Base-by-base conservation (phyloP, 1,139 yeast species). In the Taphrina populina region DNA sequence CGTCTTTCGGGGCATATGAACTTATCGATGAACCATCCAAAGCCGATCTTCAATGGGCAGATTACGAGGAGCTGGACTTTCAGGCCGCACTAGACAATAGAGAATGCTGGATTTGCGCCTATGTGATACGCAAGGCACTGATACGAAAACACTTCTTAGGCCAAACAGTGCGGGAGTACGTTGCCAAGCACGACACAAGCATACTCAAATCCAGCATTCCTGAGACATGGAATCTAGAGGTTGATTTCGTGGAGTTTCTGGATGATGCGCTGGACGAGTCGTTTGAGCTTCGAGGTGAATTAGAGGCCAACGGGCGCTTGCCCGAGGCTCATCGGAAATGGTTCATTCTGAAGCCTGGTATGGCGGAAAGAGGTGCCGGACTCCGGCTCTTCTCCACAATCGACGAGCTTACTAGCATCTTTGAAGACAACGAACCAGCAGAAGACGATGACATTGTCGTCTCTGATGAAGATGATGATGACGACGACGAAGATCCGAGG, bases 321-420 rank as follows among this genome's bases (percentile, higher is more conserved):
- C n/a, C n/a, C n/a, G 59, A 39, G 8, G 49, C 40, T n/a, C 24
- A 37, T n/a, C 49, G 60, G 13, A 79, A 77, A 62, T 78, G 83
- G 55, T 92, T 94, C 90, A 92, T 92, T 49, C 74, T 92, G 64
- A 92, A 92, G 66, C 98, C 98, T 10, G 82, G 95, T 62, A 88
- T 92, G 96, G 84, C 95, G 65, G 98, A 92, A 66, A 83, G 92
- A 66, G 98, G 96, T 8, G 96, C 92, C 68, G 98, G 98, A 0
- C 88, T 92, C 43, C 73, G 96, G 47, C 70, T 92, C 0, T 92
- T 92, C 71, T 76, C 76, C 55, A 83, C 90, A 0, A 74, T 88
- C 30, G 86, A 81, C 10, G 95, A 88, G 63, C 72, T 92, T 54
- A 96, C 90, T 67, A 77, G 70, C 1, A 83, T 90, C 8, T 92